Conservation (phyloP, 306 rosid genomes). For the Trichosanthes truncata region DNA sequence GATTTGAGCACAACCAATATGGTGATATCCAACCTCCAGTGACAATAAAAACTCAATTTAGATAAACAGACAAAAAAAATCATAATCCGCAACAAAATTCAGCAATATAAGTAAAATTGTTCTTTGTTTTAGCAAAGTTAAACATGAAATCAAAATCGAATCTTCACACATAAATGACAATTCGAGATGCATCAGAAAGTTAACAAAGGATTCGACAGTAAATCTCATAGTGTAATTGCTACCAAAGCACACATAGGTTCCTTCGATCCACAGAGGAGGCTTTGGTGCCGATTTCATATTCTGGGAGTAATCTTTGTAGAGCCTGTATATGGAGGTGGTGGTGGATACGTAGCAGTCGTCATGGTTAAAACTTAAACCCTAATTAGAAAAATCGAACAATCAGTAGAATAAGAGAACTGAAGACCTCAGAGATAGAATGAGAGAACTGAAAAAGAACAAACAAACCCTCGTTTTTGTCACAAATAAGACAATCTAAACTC, state of each 20-base stretch:
- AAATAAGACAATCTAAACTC: too few relatives aligned
- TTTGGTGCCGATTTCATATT: slow-evolving; percentile 74
- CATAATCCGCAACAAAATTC: not conserved
- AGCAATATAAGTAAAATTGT: not conserved
- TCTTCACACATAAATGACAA: not conserved
- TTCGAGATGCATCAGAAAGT: not conserved
- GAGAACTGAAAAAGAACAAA: not conserved
- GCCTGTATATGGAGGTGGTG: slow-evolving; percentile 82
- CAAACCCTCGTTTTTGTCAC: too few relatives aligned
- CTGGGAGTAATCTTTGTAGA: slow-evolving; percentile 71
- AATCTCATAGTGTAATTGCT: slow-evolving; percentile 53
- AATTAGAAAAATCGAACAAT: not conserved
- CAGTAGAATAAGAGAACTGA: not conserved
- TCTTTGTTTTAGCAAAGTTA: not conserved
- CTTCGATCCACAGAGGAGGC: slow-evolving; percentile 79
- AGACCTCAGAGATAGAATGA: too few relatives aligned
- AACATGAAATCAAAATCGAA: not conserved
- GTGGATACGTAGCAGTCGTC: slow-evolving; percentile 88
- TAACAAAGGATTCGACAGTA: not conserved
- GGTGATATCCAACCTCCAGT: slow-evolving; percentile 63
- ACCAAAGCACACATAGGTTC: slow-evolving; percentile 73
- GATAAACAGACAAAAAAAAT: not conserved
- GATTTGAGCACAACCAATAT: slow-evolving; percentile 73
- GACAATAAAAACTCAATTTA: not conserved
- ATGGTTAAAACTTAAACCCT: slow-evolving; percentile 15